Conservation (phyloP, 768 basidiomycete genomes). For the Rhizopogon vulgaris region DNA sequence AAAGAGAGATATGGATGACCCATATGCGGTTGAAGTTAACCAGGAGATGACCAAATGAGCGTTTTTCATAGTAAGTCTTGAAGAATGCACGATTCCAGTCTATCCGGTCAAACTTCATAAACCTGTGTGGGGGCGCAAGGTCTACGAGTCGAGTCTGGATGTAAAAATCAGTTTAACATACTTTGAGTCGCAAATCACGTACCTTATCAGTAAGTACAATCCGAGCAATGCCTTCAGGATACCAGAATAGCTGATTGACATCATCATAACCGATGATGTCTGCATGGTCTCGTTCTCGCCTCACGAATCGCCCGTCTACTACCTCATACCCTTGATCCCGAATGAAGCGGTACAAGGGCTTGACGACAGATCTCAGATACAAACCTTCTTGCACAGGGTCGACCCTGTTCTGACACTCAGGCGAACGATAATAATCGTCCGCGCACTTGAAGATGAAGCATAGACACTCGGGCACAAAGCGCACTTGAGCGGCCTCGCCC, state of each 20-base stretch:
- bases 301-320: conserved; percentile 89
- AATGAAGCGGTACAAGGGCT: conserved; percentile 93
- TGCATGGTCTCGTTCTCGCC: conserved; percentile 89
- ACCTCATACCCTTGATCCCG: conserved; percentile 98
- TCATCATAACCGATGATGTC: conserved; percentile 98
- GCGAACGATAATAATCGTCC: conserved; percentile 97
- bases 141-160: conserved; percentile 83
- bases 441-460: conserved; percentile 99
- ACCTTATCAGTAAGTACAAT: conserved; percentile 90
- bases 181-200: not conserved
- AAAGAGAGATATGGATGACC: conserved; percentile 94
- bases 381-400: conserved; percentile 93
- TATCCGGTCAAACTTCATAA: conserved; percentile 94
- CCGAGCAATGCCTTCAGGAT: conserved; percentile 94
- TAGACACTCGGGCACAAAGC: conserved; percentile 92
- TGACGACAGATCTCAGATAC: conserved; percentile 86
- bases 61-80: conserved; percentile 98
- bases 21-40: conserved; percentile 99
- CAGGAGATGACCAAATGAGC: conserved; percentile 91
- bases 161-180: conserved; percentile 2
- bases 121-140: conserved; percentile 83
- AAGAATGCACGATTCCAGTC: conserved; percentile 97
- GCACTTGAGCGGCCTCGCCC: conserved; percentile 97
- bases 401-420: conserved; percentile 92
- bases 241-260: conserved; percentile 99